Conservation (phyloP, 495 filamentous ascomycete species). For the Podospora appendiculata region DNA sequence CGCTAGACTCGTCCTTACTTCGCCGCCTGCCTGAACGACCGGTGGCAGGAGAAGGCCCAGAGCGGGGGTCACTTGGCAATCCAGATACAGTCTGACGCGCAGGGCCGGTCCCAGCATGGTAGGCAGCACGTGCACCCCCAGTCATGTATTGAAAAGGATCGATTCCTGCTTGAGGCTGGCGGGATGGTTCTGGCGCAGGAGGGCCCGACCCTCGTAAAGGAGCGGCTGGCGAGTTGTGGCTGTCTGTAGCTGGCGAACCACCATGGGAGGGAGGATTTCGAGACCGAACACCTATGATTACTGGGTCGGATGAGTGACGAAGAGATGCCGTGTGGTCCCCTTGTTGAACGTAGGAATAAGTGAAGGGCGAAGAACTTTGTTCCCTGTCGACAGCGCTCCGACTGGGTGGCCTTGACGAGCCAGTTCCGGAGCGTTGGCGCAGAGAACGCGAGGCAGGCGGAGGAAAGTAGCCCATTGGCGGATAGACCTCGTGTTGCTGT, state of each 20-base stretch:
- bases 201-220: constrained; percentile 3
- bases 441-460: constrained; percentile 21
- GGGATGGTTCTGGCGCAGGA: background rate
- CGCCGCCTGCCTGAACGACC: background rate
- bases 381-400: constrained; percentile 17
- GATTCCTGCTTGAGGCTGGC: constrained; percentile 4
- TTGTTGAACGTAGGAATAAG: constrained; percentile 31
- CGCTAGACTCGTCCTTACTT: constrained; percentile 12
- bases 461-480: constrained; percentile 33
- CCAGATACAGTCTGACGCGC: constrained; percentile 9
- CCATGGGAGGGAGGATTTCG: constrained; percentile 7
- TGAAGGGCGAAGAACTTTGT: constrained; percentile 31
- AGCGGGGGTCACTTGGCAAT: background rate
- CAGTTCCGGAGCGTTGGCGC: constrained; percentile 24
- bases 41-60: background rate
- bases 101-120: constrained; percentile 12
- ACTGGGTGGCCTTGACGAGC: constrained; percentile 21
- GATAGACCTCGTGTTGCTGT: constrained; percentile 11
- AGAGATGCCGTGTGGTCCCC: background rate
- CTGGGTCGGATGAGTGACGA: constrained; percentile 28
- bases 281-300: constrained; percentile 14
- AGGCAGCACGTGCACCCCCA: constrained; percentile 20
- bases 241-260: constrained; percentile 6
- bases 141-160: constrained; percentile 39
- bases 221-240: background rate